Evolutionary conservation across 1,284 basidiomycete species (phyloP).

Genomic region (Trichosporon ovoides): DNA sequence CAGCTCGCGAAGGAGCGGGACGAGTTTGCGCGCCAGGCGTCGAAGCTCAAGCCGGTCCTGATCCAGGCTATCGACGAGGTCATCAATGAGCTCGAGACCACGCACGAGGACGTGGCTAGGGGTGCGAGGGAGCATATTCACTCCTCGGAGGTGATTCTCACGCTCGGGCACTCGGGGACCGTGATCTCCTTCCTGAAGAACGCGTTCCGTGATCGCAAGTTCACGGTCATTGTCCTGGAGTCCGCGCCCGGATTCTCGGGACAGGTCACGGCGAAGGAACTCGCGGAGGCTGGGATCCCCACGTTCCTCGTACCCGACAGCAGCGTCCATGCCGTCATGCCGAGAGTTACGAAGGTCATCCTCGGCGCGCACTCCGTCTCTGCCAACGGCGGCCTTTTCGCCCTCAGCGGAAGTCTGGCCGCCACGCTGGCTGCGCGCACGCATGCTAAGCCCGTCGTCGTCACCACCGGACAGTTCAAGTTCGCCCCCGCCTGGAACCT

Average conservation of each 20-base stretch:
- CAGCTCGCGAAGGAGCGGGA: conserved; percentile 26
- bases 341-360: conserved; percentile 92
- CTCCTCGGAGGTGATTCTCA: conserved; percentile 93
- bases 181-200: conserved; percentile 91
- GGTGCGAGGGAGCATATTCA: conserved; percentile 95
- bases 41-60: conserved; percentile 52
- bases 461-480: conserved; percentile 93
- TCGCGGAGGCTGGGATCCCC: conserved; percentile 75
- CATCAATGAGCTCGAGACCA: conserved; percentile 90
- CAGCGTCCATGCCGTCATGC: conserved; percentile 91
- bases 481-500: conserved; percentile 90
- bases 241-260: conserved; percentile 87
- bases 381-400: conserved; percentile 92
- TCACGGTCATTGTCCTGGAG: conserved; percentile 93
- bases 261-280: conserved; percentile 72
- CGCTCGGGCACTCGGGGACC: conserved; percentile 84
- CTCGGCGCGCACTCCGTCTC: conserved; percentile 89
- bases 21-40: conserved; percentile 45
- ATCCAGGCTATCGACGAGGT: conserved; percentile 92
- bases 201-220: conserved; percentile 84
- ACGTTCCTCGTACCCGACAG: conserved; percentile 94
- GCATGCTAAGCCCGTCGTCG: conserved; percentile 88
- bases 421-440: conserved; percentile 83
- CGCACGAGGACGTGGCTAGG: conserved; percentile 90
- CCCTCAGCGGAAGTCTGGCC: conserved; percentile 75